Percentiles rank a stretch among this genome's conserved stretches.
Conservation (phyloP, 495 filamentous ascomycete genomes). For the Penicillium simplicissimum region DNA sequence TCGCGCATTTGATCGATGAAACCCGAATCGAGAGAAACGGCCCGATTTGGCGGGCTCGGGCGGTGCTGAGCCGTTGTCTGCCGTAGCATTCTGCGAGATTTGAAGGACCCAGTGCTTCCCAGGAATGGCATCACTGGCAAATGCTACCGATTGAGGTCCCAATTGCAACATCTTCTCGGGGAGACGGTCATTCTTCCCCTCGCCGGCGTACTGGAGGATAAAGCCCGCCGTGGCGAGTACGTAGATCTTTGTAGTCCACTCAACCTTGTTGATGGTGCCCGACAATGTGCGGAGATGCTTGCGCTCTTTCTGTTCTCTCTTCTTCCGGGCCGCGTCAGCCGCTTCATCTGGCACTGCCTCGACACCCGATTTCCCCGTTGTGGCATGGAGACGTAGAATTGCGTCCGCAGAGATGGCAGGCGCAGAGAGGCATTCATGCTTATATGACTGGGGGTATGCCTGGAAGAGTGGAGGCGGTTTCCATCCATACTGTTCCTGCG, state of each 20-base stretch:
- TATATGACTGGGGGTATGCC: conserved; percentile 82
- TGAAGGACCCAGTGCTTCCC: conserved; percentile 93
- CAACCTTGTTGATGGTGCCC: conserved; percentile 60
- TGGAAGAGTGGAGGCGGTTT: conserved; percentile 83
- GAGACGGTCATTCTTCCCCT: conserved; percentile 74
- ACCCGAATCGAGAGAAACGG: conserved; percentile 70
- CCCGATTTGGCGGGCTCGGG: conserved; percentile 53
- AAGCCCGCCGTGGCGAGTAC: conserved; percentile 80
- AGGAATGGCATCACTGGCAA: conserved; percentile 89
- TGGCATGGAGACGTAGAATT: conserved; percentile 58
- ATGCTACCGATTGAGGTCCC: conserved; percentile 84
- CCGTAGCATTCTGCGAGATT: conserved; percentile 70
- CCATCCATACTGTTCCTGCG: conserved; percentile 53
- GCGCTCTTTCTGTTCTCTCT: conserved; percentile 46
- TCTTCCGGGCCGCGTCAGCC: conserved; percentile 30
- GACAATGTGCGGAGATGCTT: conserved; percentile 55
- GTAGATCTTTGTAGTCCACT: conserved; percentile 84
- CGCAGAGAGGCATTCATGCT: conserved; percentile 52
- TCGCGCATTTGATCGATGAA: conserved; percentile 60
- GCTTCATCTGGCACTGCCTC: conserved; percentile 19
- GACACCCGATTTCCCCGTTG: conserved; percentile 38
- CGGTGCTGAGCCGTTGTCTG: conserved; percentile 54
- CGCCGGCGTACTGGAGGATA: conserved; percentile 82
- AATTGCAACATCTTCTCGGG: conserved; percentile 88
- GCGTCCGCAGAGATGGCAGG: conserved; percentile 55